phyloP scores from a whole-genome alignment of 345 rosid genomes.

The Murraya paniculata region DNA sequence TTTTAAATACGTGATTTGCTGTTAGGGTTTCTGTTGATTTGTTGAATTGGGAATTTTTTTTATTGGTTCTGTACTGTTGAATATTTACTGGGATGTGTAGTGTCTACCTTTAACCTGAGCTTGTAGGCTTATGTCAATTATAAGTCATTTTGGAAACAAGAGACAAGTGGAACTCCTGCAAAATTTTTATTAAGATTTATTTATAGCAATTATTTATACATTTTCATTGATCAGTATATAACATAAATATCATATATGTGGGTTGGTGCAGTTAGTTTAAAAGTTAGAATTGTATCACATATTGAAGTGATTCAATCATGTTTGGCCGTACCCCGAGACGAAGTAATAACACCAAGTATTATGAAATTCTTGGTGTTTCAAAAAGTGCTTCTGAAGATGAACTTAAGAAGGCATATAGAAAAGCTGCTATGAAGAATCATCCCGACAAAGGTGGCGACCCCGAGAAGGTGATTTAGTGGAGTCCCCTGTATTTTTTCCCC shows the following conservation, averaged over 20 bases:
- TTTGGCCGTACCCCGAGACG: slow-evolving; percentile 40
- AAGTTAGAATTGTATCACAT: background rate
- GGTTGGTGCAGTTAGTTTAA: slow-evolving; percentile 2
- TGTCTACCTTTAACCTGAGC: background rate
- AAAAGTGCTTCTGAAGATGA: slow-evolving; percentile 49
- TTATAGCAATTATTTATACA: background rate
- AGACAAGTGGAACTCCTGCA: no score
- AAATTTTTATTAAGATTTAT: no score
- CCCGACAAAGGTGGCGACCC: slow-evolving; percentile 72
- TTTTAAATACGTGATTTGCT: background rate
- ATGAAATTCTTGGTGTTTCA: slow-evolving; percentile 48
- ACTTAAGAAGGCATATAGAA: slow-evolving; percentile 57
- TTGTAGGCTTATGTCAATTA: background rate
- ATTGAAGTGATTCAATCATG: slow-evolving; percentile 38
- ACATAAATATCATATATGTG: background rate
- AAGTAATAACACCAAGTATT: slow-evolving; percentile 40
- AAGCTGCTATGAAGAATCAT: slow-evolving; percentile 62
- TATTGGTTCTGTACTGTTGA: background rate
- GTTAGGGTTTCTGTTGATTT: background rate
- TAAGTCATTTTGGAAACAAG: no score
- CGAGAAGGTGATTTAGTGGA: slow-evolving; percentile 40
- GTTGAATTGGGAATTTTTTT: background rate
- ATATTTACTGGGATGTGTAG: background rate
- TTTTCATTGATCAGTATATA: no score
- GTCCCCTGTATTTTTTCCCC: background rate